Percentiles rank a stretch among this genome's conserved stretches.
These are phyloP conservation scores for Leishmania tropica DNA, from an alignment of 208 protist species.

Conservation along the genomic window DNA sequence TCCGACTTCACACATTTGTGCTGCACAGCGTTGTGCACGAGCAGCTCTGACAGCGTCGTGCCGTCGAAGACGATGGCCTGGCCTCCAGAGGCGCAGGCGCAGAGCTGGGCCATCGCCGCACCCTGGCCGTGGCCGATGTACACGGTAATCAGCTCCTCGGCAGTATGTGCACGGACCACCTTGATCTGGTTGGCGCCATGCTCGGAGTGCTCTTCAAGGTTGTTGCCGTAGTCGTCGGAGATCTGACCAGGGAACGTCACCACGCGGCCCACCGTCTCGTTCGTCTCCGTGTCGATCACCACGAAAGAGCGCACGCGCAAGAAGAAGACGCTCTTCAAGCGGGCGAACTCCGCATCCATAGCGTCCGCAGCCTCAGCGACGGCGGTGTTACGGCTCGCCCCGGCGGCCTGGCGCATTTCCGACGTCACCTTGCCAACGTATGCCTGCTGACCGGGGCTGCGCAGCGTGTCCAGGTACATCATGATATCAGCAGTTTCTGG, in stretches of 20 bases:
- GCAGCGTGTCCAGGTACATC: constrained; percentile 35
- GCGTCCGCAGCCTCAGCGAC: constrained; percentile 29
- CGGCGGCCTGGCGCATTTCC: constrained; percentile 25
- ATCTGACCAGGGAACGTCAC: constrained; percentile 48
- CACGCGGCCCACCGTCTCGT: constrained; percentile 36
- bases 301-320: constrained; percentile 42
- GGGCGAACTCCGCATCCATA: constrained; percentile 45
- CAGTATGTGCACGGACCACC: constrained; percentile 17
- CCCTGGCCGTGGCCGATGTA: constrained; percentile 58
- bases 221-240: constrained; percentile 64
- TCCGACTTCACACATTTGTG: constrained; percentile 30
- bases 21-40: constrained; percentile 37
- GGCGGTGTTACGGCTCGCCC: constrained; percentile 17
- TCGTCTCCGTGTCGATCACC: constrained; percentile 39
- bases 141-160: constrained; percentile 33
- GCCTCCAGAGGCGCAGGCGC: constrained; percentile 32
- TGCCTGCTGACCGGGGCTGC: constrained; percentile 29
- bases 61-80: constrained; percentile 50
- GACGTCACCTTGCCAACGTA: constrained; percentile 38
- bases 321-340: constrained; percentile 50
- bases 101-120: constrained; percentile 44
- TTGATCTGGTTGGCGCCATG: constrained; percentile 38
- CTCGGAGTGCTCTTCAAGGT: constrained; percentile 58
- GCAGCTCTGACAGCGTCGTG: constrained; percentile 39
- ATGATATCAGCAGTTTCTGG: constrained; percentile 33